phyloP scores from a whole-genome alignment of 2,329 filamentous ascomycete genomes.

The Pseudogymnoascus sp. region DNA sequence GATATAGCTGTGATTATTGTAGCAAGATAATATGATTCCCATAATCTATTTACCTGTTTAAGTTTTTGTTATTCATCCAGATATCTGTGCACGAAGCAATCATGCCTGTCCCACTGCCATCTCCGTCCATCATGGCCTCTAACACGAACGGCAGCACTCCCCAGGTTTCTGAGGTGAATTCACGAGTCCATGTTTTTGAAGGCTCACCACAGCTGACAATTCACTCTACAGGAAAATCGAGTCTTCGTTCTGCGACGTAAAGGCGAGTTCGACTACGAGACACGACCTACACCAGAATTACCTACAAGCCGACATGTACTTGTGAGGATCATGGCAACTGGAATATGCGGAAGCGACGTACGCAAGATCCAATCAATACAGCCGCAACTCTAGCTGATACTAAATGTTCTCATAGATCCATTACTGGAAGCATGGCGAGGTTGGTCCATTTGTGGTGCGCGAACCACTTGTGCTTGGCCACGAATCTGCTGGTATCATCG shows the following conservation, averaged over 20 bases:
- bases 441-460: conserved; percentile 37
- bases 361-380: background rate
- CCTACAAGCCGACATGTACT: conserved; percentile 9
- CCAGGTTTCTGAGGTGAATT: background rate
- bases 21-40: background rate
- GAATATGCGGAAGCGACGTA: conserved; percentile 58
- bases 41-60: background rate
- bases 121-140: background rate
- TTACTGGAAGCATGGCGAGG: conserved; percentile 37
- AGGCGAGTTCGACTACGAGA: conserved; percentile 11
- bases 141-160: background rate
- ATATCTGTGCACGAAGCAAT: background rate
- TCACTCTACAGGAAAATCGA: background rate
- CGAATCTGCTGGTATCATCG: conserved; percentile 35
- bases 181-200: background rate
- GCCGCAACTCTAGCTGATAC: background rate
- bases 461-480: conserved; percentile 40
- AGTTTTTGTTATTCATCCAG: background rate
- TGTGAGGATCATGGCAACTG: conserved; percentile 32
- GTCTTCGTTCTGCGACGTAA: background rate
- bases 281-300: conserved; percentile 3
- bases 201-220: background rate
- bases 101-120: background rate
- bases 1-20: background rate
- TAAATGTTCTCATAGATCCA: conserved; percentile 1